Evolutionary conservation across 1,284 basidiomycete species (phyloP).

Genomic region (Ceratobasidium sp.): DNA sequence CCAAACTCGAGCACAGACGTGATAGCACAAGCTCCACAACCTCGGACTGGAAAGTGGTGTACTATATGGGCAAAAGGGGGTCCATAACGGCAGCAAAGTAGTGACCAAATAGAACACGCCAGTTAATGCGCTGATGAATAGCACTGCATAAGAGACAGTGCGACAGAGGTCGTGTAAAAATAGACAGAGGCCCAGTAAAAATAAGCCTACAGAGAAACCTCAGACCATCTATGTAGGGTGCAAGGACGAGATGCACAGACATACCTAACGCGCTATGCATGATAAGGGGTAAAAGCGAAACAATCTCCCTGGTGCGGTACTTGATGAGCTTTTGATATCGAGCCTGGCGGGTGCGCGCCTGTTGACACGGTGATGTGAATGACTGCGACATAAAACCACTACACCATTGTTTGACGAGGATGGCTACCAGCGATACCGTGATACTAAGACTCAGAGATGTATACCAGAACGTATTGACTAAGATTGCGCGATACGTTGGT

Average conservation of each 20-base stretch:
- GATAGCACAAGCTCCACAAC: conserved; percentile 11
- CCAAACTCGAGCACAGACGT: not conserved
- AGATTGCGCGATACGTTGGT: not conserved
- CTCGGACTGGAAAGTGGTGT: conserved; percentile 21
- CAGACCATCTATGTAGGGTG: too few species aligned
- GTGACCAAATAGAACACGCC: not conserved
- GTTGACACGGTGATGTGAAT: conserved; percentile 9
- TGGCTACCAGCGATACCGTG: conserved; percentile 9
- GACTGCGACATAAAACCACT: not conserved
- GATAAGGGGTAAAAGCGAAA: not conserved
- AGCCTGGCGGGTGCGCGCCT: conserved; percentile 26
- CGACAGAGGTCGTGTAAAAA: conserved; percentile 6
- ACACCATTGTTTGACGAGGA: conserved; percentile 36
- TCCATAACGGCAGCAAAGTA: not conserved
- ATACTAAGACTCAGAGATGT: conserved; percentile 30
- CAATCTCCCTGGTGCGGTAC: conserved; percentile 14
- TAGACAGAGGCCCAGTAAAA: conserved; percentile 11
- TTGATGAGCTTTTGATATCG: conserved; percentile 4
- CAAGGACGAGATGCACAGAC: not conserved
- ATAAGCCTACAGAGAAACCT: not conserved
- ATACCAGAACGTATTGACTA: conserved; percentile 12
- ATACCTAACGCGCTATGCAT: conserved; percentile 28
- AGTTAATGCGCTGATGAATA: not conserved
- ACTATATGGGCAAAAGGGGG: conserved; percentile 23
- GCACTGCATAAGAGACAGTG: not conserved